Evolutionary conservation across 345 rosid genomes (phyloP), one percentile per base, ranked within the genome.

Genomic region (Geranium rotundifolium): DNA sequence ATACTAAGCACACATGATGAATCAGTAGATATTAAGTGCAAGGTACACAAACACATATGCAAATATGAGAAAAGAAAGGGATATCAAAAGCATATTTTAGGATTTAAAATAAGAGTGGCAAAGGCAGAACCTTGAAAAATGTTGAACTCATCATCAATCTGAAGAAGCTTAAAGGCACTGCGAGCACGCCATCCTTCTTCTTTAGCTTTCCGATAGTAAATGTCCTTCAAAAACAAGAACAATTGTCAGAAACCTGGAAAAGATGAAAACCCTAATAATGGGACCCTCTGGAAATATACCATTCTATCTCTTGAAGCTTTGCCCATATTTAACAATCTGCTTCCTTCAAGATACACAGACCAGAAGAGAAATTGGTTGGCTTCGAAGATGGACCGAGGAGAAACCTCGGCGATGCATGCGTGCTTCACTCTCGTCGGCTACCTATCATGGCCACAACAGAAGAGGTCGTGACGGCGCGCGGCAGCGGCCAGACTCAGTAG

Each of bases 161-260:
- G 96, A 69, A 88, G 90, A 67, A 93, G 96, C 81, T 93, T 90
- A 74, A 88, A 90, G 27, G 97, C 97, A 75, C 97, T 93, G 56
- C 99, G 81, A 55, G 97, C 99, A 17, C 96, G 92, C 96, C 99
- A 90, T 17, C 99, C 99, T 75, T 93, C 96, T 82, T 93, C 97
- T 76, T 93, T 93, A 14, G 96, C 96, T 81, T 90, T 88, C 58
- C 92, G 74, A 66, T 93, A 90, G 79, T 90, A 90, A 2, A 90
- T 93, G 81, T 90, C 96, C 99, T 90, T 61, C 67, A 72, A 29
- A 54, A 65, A 19, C 69, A 67, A 5, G 57, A 69, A 34, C 56
- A 63, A 17, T 52, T 7, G 30, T 63, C 63, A 49, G 8, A 58
- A 50, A 57, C 29, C 27, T 1, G 19, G 46, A 58, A 57, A 37